phyloP scores from a whole-genome alignment of 371 early-diverging fungal genomes.

The Rhizopus microsporus region DNA sequence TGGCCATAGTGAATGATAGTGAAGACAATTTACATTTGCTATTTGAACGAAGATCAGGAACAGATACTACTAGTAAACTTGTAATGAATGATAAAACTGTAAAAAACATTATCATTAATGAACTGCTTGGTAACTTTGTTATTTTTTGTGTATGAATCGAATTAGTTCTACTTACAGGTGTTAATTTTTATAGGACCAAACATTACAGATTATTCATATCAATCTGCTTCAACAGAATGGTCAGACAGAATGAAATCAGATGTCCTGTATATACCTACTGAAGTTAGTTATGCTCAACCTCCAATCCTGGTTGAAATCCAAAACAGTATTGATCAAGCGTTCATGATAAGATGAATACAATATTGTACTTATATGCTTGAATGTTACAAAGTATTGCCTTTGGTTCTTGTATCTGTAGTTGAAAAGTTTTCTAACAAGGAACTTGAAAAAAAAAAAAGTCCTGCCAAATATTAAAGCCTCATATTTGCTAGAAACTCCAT shows the following conservation, averaged over 20 bases:
- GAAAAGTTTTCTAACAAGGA: slow-evolving; percentile 17
- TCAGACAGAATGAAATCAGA: slow-evolving; percentile 10
- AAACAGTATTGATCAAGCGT: slow-evolving; percentile 13
- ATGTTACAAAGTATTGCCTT: slow-evolving; percentile 17
- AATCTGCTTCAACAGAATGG: slow-evolving; percentile 6
- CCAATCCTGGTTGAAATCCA: slow-evolving; percentile 13
- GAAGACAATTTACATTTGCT: neutral
- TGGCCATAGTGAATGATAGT: neutral
- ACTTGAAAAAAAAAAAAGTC: slow-evolving; percentile 15
- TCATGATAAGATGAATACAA: slow-evolving; percentile 17
- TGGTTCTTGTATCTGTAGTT: slow-evolving; percentile 17
- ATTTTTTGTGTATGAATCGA: slow-evolving; percentile 11
- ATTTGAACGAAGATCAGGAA: neutral
- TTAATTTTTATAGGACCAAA: slow-evolving; percentile 11
- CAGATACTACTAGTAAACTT: slow-evolving; percentile 2
- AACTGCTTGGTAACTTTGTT: slow-evolving; percentile 15
- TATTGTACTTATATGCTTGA: slow-evolving; percentile 16
- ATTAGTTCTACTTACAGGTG: slow-evolving; percentile 11
- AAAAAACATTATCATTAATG: slow-evolving; percentile 10
- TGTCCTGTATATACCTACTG: slow-evolving; percentile 11
- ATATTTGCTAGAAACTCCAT: slow-evolving; percentile 18
- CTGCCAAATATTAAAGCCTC: slow-evolving; percentile 18
- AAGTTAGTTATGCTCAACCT: neutral
- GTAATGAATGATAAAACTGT: slow-evolving; percentile 1
- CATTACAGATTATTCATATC: slow-evolving; percentile 8